Base-by-base conservation (phyloP, 164 flowering plant genomes). In the Litsea cubeba region DNA sequence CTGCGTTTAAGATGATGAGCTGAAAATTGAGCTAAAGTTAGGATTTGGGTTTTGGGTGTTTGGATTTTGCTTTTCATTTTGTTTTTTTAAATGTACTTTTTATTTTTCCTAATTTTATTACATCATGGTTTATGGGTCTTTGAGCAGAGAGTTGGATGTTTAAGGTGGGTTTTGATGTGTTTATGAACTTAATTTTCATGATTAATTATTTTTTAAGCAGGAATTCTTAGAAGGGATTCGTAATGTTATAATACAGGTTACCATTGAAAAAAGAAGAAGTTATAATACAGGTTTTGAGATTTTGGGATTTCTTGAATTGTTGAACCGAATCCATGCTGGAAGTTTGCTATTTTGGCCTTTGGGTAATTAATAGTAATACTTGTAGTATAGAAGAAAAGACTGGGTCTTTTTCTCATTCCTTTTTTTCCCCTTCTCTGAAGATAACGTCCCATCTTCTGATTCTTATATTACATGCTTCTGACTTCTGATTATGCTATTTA, bases 291-390 rank as follows among this genome's bases (percentile, higher is more conserved):
- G 12, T 63, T 63, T 63, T 63, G 28, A 10, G 30, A 23, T 23
- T 11, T 24, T 23, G 66, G 66, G 35, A 4, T 65, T 18, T 65
- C 35, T 54, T 71, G 62, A 35, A 28, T 73, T 50, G 70, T 54
- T 50, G 23, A 73, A 40, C 60, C 26, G 63, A 28, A 65, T 46
- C 6, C 50, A 50, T 54, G 62, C 71, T 50, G 57, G 4, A 23
- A 60, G 46, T 66, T 70, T 68, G 50, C 72, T 40, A 71, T 72
- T 30, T 64, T 24, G 76, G 66, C 66, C 62, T 77, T 81, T 20
- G 60, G 73, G 73, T 81, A 76, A 76, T 4, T 71, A 87, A 80
- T 78, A 77, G 87, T 72, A 84, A 83, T 80, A 81, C 80, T 85
- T 83, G 86, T 79, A 80, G 76, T 65, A 3, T 12, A 23, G 66